phyloP scores from a whole-genome alignment of 2,329 filamentous ascomycete species.

The Arthroderma uncinatum region DNA sequence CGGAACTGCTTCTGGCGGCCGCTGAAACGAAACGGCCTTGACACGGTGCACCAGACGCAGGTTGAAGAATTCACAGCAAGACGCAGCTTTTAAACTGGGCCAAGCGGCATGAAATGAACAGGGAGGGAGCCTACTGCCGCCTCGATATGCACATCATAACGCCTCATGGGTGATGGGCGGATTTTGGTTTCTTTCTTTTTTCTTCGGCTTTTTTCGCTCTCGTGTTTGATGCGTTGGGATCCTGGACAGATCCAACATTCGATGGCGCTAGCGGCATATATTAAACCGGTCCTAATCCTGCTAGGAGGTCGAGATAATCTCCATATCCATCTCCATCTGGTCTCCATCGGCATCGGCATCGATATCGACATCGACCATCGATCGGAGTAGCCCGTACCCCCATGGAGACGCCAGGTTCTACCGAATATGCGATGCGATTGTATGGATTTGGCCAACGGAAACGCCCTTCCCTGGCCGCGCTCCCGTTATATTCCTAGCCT shows the following conservation, averaged over 20 bases:
- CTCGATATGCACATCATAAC: not conserved
- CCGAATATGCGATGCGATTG: not conserved
- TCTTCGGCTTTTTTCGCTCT: not conserved
- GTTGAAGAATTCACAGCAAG: not conserved
- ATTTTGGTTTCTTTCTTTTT: not conserved
- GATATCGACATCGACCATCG: too few species aligned
- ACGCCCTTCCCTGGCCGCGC: not conserved
- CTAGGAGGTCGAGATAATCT: too few species aligned
- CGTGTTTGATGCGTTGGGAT: not conserved
- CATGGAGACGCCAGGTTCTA: too few species aligned
- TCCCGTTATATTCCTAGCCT: constrained; percentile 2
- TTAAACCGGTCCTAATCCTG: not conserved
- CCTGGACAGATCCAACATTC: not conserved
- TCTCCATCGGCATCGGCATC: too few species aligned
- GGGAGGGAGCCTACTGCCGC: not conserved
- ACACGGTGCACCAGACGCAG: not conserved
- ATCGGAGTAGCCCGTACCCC: too few species aligned
- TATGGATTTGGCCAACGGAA: not conserved
- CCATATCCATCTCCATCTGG: too few species aligned
- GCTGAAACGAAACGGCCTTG: not conserved
- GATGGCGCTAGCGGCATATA: too few species aligned
- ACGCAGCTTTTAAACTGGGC: not conserved
- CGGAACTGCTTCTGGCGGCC: not conserved
- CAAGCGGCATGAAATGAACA: not conserved
- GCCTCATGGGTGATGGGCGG: not conserved